phyloP scores from a whole-genome alignment of 164 flowering plant species.

The Kalanchoe fedtschenkoi region DNA sequence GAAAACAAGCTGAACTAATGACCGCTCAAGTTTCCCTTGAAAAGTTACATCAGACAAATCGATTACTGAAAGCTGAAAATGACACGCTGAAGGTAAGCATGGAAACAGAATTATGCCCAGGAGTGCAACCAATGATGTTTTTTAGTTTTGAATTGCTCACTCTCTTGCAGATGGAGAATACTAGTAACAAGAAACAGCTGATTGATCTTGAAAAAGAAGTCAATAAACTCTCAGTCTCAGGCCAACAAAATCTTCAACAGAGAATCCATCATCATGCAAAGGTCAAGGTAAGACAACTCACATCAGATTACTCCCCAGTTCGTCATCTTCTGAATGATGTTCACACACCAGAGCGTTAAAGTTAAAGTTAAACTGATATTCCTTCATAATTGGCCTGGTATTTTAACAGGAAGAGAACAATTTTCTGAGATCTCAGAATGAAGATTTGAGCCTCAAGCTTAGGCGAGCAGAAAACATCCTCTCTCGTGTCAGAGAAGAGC shows the following conservation, averaged over 20 bases:
- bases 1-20: slow-evolving; percentile 71
- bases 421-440: slow-evolving; percentile 55
- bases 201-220: slow-evolving; percentile 73
- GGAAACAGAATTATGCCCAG: not conserved
- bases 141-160: slow-evolving; percentile 1
- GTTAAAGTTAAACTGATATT: no score
- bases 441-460: slow-evolving; percentile 51
- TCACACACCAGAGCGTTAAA: not conserved
- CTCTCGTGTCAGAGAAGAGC: slow-evolving; percentile 67
- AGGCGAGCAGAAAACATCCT: slow-evolving; percentile 39
- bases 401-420: slow-evolving; percentile 83
- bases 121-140: not conserved
- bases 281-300: slow-evolving; percentile 56
- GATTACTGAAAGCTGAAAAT: slow-evolving; percentile 55
- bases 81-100: slow-evolving; percentile 62
- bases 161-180: slow-evolving; percentile 44
- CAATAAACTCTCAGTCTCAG: slow-evolving; percentile 77
- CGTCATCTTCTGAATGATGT: not conserved
- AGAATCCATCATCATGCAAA: slow-evolving; percentile 96
- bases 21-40: slow-evolving; percentile 59
- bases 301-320: not conserved
- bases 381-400: no score
- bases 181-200: slow-evolving; percentile 45
- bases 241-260: slow-evolving; percentile 90
- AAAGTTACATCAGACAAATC: slow-evolving; percentile 62